These are phyloP conservation scores for Eimeria acervulina DNA, from an alignment of 169 alveolate species.

Conservation along the genomic window DNA sequence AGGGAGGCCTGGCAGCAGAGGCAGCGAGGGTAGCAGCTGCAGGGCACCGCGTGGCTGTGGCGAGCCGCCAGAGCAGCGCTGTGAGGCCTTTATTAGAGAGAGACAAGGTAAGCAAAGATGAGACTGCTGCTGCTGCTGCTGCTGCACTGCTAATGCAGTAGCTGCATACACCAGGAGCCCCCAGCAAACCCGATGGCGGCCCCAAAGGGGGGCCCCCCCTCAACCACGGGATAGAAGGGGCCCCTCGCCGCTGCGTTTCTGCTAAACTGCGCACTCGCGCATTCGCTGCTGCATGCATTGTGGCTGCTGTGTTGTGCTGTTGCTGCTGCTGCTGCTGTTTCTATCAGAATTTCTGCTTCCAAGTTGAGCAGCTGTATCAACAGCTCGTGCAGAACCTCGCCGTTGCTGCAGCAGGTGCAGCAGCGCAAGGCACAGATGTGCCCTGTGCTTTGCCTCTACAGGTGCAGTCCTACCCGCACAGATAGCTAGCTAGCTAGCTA, in stretches of 20 bases:
- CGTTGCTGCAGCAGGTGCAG: slow-evolving; percentile 55
- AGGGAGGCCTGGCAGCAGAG: slow-evolving; percentile 66
- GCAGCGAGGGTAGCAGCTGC: slow-evolving; percentile 67
- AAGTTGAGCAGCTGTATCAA: slow-evolving; percentile 70
- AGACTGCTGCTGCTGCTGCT: neutral
- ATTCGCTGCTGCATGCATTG: neutral
- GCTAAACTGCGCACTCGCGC: neutral
- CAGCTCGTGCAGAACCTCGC: slow-evolving; percentile 69
- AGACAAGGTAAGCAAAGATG: slow-evolving; percentile 10
- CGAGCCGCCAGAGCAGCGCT: slow-evolving; percentile 29
- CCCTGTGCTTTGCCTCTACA: slow-evolving; percentile 70
- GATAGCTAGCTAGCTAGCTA: slow-evolving; percentile 36
- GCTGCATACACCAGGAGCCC: neutral
- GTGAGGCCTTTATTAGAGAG: slow-evolving; percentile 54
- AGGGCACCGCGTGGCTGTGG: slow-evolving; percentile 41
- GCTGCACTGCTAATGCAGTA: neutral
- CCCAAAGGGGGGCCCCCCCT: neutral
- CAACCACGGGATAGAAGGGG: neutral
- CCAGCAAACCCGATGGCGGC: neutral
- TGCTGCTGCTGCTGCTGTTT: neutral
- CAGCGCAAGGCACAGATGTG: slow-evolving; percentile 37
- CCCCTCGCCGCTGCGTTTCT: neutral
- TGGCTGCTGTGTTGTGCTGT: neutral
- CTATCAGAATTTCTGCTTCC: slow-evolving; percentile 40
- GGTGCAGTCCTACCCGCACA: neutral